Conservation (phyloP, 768 basidiomycete species). For the Lentinula lateritia region DNA sequence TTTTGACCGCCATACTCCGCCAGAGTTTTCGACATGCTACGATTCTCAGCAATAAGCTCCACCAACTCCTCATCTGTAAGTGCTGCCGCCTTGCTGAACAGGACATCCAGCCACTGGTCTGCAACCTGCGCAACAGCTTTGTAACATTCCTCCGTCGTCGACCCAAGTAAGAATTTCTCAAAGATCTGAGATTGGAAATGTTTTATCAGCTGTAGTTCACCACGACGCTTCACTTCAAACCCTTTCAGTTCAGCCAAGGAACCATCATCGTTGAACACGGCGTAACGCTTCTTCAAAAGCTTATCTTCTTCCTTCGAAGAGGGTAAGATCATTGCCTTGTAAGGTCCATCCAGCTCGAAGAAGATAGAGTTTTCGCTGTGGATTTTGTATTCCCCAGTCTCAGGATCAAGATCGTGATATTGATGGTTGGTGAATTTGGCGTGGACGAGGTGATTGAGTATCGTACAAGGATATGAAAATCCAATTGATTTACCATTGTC, state of each 20-base stretch:
- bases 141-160: conserved; percentile 94
- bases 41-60: conserved; percentile 96
- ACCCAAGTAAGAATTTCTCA: conserved; percentile 92
- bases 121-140: conserved; percentile 89
- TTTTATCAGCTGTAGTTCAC: conserved; percentile 97
- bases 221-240: conserved; percentile 97
- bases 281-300: conserved; percentile 95
- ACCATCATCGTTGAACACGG: conserved; percentile 97
- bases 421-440: conserved; percentile 96
- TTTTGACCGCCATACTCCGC: conserved; percentile 96
- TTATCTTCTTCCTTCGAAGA: conserved; percentile 99
- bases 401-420: conserved; percentile 87
- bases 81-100: conserved; percentile 81
- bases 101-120: conserved; percentile 95
- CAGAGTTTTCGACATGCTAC: conserved; percentile 95
- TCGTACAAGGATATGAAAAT: conserved; percentile 97
- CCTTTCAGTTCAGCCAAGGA: conserved; percentile 97
- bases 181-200: conserved; percentile 99
- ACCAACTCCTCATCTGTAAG: conserved; percentile 90
- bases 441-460: conserved; percentile 98
- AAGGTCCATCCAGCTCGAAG: conserved; percentile 98
- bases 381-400: conserved; percentile 78
- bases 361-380: conserved; percentile 98
- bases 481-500: conserved; percentile 79
- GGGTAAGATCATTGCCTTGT: conserved; percentile 98